Evolutionary conservation across 768 basidiomycete species (phyloP), one percentile per base, ranked within the genome.

Genomic region (Psilocybe subaeruginosa): DNA sequence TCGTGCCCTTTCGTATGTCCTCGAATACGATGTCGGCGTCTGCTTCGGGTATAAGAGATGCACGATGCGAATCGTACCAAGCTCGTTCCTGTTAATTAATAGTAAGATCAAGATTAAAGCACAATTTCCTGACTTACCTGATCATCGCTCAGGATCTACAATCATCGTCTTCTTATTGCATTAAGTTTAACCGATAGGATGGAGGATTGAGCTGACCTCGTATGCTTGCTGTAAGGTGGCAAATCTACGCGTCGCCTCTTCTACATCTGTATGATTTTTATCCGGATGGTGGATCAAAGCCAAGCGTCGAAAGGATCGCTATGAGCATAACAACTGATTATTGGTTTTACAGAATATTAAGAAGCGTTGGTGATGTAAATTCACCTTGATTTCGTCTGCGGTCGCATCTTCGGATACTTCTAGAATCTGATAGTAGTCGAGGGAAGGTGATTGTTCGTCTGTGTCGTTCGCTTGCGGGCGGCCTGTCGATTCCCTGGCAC

Each of bases 11-110:
- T 54, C 86, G 85, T 58, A 98, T 89, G 68, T 95, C 91, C 63
- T 97, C 89, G 67, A 94, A 92, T 14, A 97, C 88, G 2, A 82
- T 84, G 47, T 90, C 87, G 47, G 91, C 92, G 72, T 96, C 96
- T 45, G 93, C 86, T 68, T 92, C 91, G 2, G 91, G 91, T 16
- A 81, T 78, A 6, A 95, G 81, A 27, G 91, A 90, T 30, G 90
- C 87, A 60, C 89, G 88, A 73, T 99, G 97, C 4, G 88, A 88
- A 74, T 99, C 97, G 74, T 99, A 99, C 93, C 95, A 99, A 47
- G 97, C 95, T 67, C 97, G 82, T 82, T 99, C 97, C 92, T 97
- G 85, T 79, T 84, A 81, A 43, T 61, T 63, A 58, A 59, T 56
- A 63, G 72, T 50, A 69, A 61, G 35, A 11, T 17, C 45, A 39